Evolutionary conservation across 345 rosid genomes (phyloP).

Genomic region (Brassica rapa): DNA sequence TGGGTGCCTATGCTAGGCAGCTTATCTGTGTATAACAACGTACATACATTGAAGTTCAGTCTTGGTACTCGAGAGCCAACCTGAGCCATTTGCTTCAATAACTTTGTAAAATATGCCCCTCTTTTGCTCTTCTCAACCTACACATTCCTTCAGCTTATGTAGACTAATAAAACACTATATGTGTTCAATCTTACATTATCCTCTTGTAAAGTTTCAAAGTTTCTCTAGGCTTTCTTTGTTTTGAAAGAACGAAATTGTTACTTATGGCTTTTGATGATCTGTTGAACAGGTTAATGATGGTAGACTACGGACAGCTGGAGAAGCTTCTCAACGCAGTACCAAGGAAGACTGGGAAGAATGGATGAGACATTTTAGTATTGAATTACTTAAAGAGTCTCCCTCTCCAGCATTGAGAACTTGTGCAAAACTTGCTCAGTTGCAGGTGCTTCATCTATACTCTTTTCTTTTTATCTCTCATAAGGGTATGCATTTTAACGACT

Average conservation of each 20-base stretch:
- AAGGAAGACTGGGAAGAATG: conserved; percentile 99
- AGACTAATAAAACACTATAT: conserved; percentile 19
- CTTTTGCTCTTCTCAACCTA: conserved; percentile 3
- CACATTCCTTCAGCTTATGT: conserved; percentile 9
- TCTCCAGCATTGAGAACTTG: conserved; percentile 96
- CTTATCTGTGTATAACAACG: neutral
- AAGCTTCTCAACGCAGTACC: conserved; percentile 98
- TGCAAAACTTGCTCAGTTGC: conserved; percentile 94
- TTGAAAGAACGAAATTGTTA: conserved; percentile 21
- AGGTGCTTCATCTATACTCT: conserved; percentile 49
- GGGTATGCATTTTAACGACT: conserved; percentile 39
- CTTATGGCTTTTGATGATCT: conserved; percentile 26
- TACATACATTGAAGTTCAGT: conserved; percentile 12
- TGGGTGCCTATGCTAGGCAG: neutral
- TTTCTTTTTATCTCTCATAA: conserved; percentile 12
- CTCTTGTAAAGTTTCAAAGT: neutral
- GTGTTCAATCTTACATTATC: conserved; percentile 11
- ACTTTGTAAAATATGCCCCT: neutral
- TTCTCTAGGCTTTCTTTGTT: conserved; percentile 6
- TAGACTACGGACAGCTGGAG: conserved; percentile 90
- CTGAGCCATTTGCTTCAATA: conserved; percentile 23
- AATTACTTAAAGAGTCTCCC: conserved; percentile 94
- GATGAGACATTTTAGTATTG: conserved; percentile 99
- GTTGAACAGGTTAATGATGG: conserved; percentile 75
- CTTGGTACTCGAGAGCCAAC: conserved; percentile 12